Evolutionary conservation across 1,284 basidiomycete species (phyloP).

Genomic region (Boletus mariae): DNA sequence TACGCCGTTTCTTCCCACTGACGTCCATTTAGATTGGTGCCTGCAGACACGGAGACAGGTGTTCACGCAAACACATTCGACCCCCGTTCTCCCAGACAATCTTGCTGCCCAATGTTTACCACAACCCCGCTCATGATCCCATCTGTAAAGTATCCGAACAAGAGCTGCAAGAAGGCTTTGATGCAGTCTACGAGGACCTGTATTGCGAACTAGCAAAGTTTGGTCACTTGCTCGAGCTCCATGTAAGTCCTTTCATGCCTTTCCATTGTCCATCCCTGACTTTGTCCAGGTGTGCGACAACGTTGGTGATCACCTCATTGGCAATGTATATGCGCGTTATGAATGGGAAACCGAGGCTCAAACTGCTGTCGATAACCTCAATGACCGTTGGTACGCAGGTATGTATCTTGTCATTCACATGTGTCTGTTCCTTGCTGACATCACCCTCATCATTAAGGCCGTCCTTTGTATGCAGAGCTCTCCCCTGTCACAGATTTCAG

Average conservation of each 20-base stretch:
- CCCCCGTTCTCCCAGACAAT: slow-evolving; percentile 98
- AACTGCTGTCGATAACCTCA: slow-evolving; percentile 87
- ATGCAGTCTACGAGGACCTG: slow-evolving; percentile 94
- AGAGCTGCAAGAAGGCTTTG: slow-evolving; percentile 93
- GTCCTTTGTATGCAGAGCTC: slow-evolving; percentile 96
- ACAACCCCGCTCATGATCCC: slow-evolving; percentile 93
- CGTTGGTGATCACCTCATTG: slow-evolving; percentile 97
- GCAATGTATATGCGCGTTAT: slow-evolving; percentile 97
- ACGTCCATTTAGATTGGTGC: slow-evolving; percentile 73
- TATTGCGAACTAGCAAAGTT: slow-evolving; percentile 94
- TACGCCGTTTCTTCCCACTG: slow-evolving; percentile 5
- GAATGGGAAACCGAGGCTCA: slow-evolving; percentile 99
- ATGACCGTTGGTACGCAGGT: slow-evolving; percentile 98
- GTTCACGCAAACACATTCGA: slow-evolving; percentile 95
- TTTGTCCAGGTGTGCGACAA: slow-evolving; percentile 87
- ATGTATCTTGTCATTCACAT: slow-evolving; percentile 28
- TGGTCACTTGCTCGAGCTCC: slow-evolving; percentile 92
- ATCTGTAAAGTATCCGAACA: slow-evolving; percentile 82
- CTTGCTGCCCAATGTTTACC: slow-evolving; percentile 97
- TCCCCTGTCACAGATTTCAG: slow-evolving; percentile 99
- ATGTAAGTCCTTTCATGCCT: slow-evolving; percentile 53
- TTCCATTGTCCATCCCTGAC: slow-evolving; percentile 1
- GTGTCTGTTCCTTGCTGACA: slow-evolving; percentile 5
- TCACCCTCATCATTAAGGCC: slow-evolving; percentile 46
- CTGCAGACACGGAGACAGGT: slow-evolving; percentile 93